Percentiles rank a stretch among this genome's conserved stretches.
Conservation (phyloP, 192 early-diverging fungal species). For the Kappamyces sp. region DNA sequence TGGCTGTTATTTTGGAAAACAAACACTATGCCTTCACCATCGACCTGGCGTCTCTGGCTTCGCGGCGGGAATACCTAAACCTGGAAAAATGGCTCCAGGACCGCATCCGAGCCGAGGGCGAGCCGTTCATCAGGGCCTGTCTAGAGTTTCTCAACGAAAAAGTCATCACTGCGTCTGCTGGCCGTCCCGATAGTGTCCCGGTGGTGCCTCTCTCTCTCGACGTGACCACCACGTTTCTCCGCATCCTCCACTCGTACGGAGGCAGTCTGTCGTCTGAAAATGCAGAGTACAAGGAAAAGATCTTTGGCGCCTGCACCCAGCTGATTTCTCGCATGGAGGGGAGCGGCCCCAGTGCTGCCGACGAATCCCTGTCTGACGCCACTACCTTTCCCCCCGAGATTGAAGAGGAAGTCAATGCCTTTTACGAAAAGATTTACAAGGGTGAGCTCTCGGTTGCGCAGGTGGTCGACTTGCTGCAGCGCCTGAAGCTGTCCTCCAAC, state of each 20-base stretch:
- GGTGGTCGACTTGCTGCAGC: constrained; percentile 76
- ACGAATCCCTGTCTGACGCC: constrained; percentile 16
- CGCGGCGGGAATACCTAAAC: constrained; percentile 69
- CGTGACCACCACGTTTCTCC: constrained; percentile 60
- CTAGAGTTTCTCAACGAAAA: constrained; percentile 71
- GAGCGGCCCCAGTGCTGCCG: not conserved
- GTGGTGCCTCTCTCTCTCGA: constrained; percentile 59
- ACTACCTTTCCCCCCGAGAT: constrained; percentile 63
- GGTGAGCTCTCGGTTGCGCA: constrained; percentile 74
- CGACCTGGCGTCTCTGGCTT: constrained; percentile 73
- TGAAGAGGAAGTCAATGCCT: constrained; percentile 65
- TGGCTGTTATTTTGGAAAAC: constrained; percentile 48
- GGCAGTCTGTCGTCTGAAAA: constrained; percentile 52
- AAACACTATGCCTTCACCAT: constrained; percentile 66
- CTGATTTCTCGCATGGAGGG: constrained; percentile 35
- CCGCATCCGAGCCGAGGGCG: constrained; percentile 56
- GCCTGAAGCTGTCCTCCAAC: constrained; percentile 71
- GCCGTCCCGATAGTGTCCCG: constrained; percentile 5
- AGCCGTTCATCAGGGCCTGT: constrained; percentile 62
- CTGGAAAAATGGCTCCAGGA: constrained; percentile 82
- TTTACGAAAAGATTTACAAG: constrained; percentile 73
- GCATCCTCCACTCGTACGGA: constrained; percentile 44
- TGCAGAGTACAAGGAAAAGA: constrained; percentile 47
- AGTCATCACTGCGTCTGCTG: constrained; percentile 23
- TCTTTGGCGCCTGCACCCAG: constrained; percentile 45